A percentile compares a stretch with the other conserved stretches of the same genome.
Conservation (phyloP, 441 rosid genomes). For the Hura crepitans region DNA sequence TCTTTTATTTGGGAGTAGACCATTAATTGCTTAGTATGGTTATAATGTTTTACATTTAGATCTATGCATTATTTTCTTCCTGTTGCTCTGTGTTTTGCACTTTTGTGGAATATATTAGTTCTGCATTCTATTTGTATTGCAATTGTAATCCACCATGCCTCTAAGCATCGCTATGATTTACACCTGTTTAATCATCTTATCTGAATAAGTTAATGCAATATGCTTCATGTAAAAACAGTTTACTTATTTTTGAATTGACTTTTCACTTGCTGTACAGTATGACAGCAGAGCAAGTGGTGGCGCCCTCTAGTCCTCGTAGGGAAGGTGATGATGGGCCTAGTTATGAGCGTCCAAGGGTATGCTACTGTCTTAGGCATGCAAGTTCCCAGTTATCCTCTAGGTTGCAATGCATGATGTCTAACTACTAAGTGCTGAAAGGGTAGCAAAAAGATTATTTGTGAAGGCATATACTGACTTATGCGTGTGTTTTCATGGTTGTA, state of each 20-base stretch:
- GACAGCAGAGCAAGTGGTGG: conserved; percentile 74
- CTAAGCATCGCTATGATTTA: neutral
- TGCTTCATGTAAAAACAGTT: neutral
- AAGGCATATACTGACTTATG: neutral
- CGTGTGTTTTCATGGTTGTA: neutral
- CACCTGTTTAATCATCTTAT: neutral
- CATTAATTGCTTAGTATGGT: neutral
- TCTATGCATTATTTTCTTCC: neutral
- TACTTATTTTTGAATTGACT: neutral
- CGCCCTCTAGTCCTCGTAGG: conserved; percentile 87
- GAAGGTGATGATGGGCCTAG: conserved; percentile 71
- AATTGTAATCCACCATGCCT: neutral
- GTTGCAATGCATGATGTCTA: neutral
- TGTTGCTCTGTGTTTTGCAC: neutral
- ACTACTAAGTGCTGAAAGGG: neutral
- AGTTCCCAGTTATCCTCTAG: too few species aligned
- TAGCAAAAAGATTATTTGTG: neutral
- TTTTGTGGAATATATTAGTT: neutral
- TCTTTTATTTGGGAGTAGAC: neutral
- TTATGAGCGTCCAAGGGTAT: conserved; percentile 54
- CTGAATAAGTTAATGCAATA: neutral
- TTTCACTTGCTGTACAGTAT: conserved; percentile 60
- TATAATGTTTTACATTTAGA: neutral
- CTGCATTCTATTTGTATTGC: neutral
- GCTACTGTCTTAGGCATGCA: conserved; percentile 18